phyloP scores from a whole-genome alignment of 768 basidiomycete species.

The Serendipita sp. region DNA sequence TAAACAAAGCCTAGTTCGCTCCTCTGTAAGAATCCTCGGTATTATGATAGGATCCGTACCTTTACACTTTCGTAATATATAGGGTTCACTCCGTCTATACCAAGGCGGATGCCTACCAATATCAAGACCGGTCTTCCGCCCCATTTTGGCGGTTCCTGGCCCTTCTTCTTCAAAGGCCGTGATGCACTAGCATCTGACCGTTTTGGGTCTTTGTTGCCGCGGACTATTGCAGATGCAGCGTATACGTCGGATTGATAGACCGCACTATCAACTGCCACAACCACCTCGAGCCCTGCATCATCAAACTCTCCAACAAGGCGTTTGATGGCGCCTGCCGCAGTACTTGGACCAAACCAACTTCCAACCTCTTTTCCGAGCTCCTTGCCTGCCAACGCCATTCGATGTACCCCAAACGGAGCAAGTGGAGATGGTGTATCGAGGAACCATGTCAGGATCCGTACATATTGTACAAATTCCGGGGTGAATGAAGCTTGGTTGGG shows the following conservation, averaged over 20 bases:
- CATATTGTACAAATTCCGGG: constrained; percentile 66
- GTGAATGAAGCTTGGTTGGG: constrained; percentile 45
- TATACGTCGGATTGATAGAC: constrained; percentile 78
- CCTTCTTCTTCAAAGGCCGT: neutral
- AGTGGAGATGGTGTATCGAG: constrained; percentile 71
- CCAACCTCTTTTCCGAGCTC: constrained; percentile 90
- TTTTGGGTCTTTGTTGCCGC: neutral
- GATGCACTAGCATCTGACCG: neutral
- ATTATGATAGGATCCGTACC: constrained; percentile 22
- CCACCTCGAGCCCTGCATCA: constrained; percentile 62
- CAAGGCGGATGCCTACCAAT: constrained; percentile 70
- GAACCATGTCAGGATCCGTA: constrained; percentile 89
- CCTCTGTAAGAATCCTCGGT: neutral
- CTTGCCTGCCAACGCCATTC: constrained; percentile 90
- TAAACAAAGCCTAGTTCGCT: constrained; percentile 51
- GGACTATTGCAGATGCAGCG: constrained; percentile 37
- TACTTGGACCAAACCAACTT: constrained; percentile 96
- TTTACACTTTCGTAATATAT: constrained; percentile 81
- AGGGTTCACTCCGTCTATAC: constrained; percentile 86
- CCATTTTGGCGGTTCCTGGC: constrained; percentile 33
- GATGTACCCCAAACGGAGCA: constrained; percentile 86
- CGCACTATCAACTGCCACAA: constrained; percentile 65
- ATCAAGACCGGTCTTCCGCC: constrained; percentile 74
- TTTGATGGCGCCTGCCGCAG: constrained; percentile 94
- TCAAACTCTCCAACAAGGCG: constrained; percentile 65